phyloP scores from a whole-genome alignment of 345 rosid species.

The Ceriops zippeliana region DNA sequence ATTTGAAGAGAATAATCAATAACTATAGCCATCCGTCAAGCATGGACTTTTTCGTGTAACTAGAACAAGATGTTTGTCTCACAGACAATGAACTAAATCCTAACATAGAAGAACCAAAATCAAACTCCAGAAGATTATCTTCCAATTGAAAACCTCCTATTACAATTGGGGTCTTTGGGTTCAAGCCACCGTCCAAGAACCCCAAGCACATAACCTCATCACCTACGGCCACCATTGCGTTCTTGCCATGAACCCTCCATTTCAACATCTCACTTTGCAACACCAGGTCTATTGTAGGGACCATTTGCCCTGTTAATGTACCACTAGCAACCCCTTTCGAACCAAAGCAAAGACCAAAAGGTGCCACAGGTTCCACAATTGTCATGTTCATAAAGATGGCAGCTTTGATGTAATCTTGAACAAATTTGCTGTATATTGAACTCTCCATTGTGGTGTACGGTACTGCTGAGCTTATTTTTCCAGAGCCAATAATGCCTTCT shows the following conservation, averaged over 20 bases:
- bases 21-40: not conserved
- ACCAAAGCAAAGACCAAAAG: constrained; percentile 54
- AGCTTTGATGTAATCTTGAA: constrained; percentile 40
- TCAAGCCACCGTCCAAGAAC: constrained; percentile 60
- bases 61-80: constrained; percentile 30
- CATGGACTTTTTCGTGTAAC: not conserved
- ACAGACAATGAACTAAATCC: constrained; percentile 48
- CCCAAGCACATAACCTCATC: constrained; percentile 63
- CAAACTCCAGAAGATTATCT: constrained; percentile 59
- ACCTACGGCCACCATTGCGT: constrained; percentile 52
- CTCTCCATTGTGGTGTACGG: constrained; percentile 69
- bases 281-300: constrained; percentile 59
- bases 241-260: constrained; percentile 63
- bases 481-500: constrained; percentile 6
- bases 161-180: constrained; percentile 34
- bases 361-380: constrained; percentile 40
- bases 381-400: constrained; percentile 41
- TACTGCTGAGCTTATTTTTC: constrained; percentile 51
- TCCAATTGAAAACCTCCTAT: constrained; percentile 78
- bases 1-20: no score
- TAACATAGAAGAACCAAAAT: constrained; percentile 54
- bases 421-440: constrained; percentile 45
- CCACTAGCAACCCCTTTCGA: constrained; percentile 3
- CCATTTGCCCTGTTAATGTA: constrained; percentile 9
- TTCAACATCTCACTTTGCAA: constrained; percentile 90